Base-by-base conservation (phyloP, 805 yeast genomes). In the Wickerhamiella australiensis region DNA sequence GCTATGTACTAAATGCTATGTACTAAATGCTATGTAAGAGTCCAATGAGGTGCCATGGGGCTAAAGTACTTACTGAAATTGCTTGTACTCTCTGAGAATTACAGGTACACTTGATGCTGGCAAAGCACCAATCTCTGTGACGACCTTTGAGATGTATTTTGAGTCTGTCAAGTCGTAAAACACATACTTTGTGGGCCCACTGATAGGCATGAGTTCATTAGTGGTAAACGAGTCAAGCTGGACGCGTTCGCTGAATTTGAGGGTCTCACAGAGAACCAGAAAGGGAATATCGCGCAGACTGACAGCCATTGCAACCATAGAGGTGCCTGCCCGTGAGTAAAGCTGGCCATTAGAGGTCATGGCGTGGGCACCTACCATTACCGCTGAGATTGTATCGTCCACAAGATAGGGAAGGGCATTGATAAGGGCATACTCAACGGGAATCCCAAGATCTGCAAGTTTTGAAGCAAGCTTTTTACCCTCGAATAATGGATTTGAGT, bases 71-170 rank as follows among this genome's bases (percentile, higher is more conserved):
- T 26, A 46, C 26, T 46, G 49, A 20, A 46, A 40, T 42, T 48
- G 50, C 35, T 49, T 52, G 66, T 90, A 92, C 66, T 92, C 98
- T 67, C 97, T 78, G 59, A 92, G 70, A 53, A 92, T 85, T 45
- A 92, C 97, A 23, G 98, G 98, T 51, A 92, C 97, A 1, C 97
- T 86, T n/a, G 94, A 83, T 40, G 98, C 95, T 9, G 98, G 98
- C 57, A 92, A 73, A 2, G 95, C 85, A 25, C 98, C 98, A 55
- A 90, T 78, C 65, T 92, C 98, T 1, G 97, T 92, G 49, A 92
- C 86, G 52, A 92, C 86, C 69, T 92, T 92, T 64, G 90, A 88
- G 59, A 92, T 85, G 61, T 83, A 85, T 57, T 81, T 85, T 12
- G 95, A 94, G 31, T 96, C 96, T 1, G 97, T 90, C 58, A 92